Evolutionary conservation across 169 alveolate species (phyloP).

Genomic region (Plasmodium gonderi): DNA sequence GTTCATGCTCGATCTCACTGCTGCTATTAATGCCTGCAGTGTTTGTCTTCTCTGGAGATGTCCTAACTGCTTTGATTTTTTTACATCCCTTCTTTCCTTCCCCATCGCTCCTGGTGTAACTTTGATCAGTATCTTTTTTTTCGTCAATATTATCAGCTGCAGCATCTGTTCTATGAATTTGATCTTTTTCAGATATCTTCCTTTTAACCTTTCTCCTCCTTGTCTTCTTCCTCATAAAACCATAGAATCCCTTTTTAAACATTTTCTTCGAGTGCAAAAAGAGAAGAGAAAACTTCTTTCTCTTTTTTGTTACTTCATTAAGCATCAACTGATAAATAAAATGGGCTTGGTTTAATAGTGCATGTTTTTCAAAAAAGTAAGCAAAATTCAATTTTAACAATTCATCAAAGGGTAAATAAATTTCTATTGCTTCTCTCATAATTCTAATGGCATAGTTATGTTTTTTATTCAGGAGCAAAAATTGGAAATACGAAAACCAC

Average conservation of each 20-base stretch:
- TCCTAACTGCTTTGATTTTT: not conserved
- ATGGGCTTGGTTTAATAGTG: constrained; percentile 66
- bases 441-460: constrained; percentile 73
- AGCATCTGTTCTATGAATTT: not conserved
- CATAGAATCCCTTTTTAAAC: not conserved
- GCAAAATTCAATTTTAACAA: constrained; percentile 66
- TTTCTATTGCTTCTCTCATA: constrained; percentile 58
- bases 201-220: not conserved
- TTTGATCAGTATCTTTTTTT: not conserved
- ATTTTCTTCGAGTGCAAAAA: constrained; percentile 39
- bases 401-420: constrained; percentile 65
- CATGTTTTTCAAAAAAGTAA: constrained; percentile 56
- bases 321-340: constrained; percentile 60
- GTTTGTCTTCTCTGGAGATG: not conserved
- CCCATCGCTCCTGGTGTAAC: not conserved
- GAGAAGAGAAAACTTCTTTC: constrained; percentile 31
- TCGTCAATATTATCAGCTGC: not conserved
- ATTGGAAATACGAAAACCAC: constrained; percentile 85
- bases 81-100: not conserved
- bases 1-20: not conserved
- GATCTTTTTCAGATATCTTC: not conserved
- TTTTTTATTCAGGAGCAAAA: constrained; percentile 73
- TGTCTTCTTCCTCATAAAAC: not conserved
- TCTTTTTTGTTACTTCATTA: constrained; percentile 31
- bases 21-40: not conserved